Conservation (phyloP, 371 early-diverging fungal species). For the Entomophthora muscae region DNA sequence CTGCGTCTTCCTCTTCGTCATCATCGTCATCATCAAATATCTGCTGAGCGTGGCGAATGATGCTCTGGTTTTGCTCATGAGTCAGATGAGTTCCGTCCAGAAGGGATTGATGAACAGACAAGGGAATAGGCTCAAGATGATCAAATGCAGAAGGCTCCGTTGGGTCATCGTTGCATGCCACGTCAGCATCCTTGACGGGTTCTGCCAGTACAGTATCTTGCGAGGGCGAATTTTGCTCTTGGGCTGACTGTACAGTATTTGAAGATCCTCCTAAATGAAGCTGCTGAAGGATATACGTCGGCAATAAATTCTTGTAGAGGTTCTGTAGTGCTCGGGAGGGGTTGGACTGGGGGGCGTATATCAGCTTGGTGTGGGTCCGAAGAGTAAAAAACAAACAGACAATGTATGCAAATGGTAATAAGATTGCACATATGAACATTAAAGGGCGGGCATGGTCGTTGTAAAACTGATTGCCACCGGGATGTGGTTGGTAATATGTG, state of each 20-base stretch:
- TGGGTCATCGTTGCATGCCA: not conserved
- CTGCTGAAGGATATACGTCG: slow-evolving; percentile 11
- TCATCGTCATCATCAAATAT: slow-evolving; percentile 27
- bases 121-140: not conserved
- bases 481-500: slow-evolving; percentile 42
- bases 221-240: not conserved
- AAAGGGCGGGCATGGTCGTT: slow-evolving; percentile 59
- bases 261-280: not conserved
- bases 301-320: slow-evolving; percentile 13
- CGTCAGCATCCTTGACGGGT: not conserved
- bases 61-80: slow-evolving; percentile 4
- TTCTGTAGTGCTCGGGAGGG: slow-evolving; percentile 16
- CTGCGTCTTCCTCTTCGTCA: slow-evolving; percentile 29
- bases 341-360: slow-evolving; percentile 14
- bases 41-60: not conserved
- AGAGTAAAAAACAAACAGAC: slow-evolving; percentile 89
- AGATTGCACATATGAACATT: slow-evolving; percentile 73
- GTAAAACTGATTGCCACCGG: slow-evolving; percentile 67
- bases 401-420: slow-evolving; percentile 68
- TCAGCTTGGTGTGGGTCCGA: slow-evolving; percentile 65
- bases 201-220: not conserved
- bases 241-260: not conserved
- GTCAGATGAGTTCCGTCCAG: not conserved
- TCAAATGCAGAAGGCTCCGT: not conserved
- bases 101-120: slow-evolving; percentile 1